Evolutionary conservation across 2,329 filamentous ascomycete genomes (phyloP).

Genomic region (Daldinia sp.): DNA sequence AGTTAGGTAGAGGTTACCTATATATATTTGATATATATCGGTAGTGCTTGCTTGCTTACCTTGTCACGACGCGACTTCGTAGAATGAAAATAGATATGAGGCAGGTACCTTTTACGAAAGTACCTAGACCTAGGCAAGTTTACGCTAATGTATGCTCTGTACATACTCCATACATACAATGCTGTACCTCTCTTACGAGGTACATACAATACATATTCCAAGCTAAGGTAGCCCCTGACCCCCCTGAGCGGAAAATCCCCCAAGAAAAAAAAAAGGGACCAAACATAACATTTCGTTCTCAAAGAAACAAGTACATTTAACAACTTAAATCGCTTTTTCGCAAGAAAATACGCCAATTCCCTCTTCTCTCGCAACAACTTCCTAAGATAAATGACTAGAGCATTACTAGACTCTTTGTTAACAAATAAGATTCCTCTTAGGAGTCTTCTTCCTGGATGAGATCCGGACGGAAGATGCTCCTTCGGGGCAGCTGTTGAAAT

Average conservation of each 20-base stretch:
- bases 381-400: slow-evolving; percentile 34
- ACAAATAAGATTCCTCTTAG: slow-evolving; percentile 33
- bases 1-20: no score
- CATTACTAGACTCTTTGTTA: slow-evolving; percentile 20
- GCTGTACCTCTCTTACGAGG: slow-evolving; percentile 10
- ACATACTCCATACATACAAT: slow-evolving; percentile 13
- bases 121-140: slow-evolving; percentile 3
- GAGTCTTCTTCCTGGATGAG: slow-evolving; percentile 44
- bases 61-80: slow-evolving; percentile 3
- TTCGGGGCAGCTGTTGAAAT: slow-evolving; percentile 39
- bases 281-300: slow-evolving; percentile 30
- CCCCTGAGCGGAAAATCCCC: slow-evolving; percentile 41
- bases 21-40: not conserved
- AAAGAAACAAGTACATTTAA: slow-evolving; percentile 21
- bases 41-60: slow-evolving; percentile 4
- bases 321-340: slow-evolving; percentile 15
- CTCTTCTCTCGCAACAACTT: slow-evolving; percentile 13
- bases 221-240: slow-evolving; percentile 33
- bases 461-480: slow-evolving; percentile 45
- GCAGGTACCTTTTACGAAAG: slow-evolving; percentile 5
- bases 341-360: slow-evolving; percentile 13
- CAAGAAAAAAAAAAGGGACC: slow-evolving; percentile 22
- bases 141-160: slow-evolving; percentile 24
- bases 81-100: not conserved
- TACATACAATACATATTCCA: slow-evolving; percentile 3